Conservation (phyloP, 1,284 basidiomycete genomes). For the Puccinia novopanici region DNA sequence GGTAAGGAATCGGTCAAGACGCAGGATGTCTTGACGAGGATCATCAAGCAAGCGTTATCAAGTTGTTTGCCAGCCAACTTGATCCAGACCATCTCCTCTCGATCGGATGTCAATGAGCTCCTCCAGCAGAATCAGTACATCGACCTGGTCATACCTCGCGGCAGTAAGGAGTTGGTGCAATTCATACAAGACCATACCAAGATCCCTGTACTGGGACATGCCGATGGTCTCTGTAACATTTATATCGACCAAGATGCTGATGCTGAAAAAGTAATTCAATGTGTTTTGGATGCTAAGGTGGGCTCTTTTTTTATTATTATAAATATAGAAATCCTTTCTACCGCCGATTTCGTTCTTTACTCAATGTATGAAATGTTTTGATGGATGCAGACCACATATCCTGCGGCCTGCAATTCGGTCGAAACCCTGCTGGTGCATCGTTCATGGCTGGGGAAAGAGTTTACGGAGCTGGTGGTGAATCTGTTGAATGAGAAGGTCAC, state of each 20-base stretch:
- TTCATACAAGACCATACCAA: constrained; percentile 85
- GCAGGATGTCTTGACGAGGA: constrained; percentile 70
- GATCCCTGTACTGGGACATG: constrained; percentile 98
- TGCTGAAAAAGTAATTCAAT: constrained; percentile 73
- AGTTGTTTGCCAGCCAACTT: constrained; percentile 76
- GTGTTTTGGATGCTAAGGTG: constrained; percentile 90
- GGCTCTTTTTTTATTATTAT: background rate
- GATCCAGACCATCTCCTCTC: constrained; percentile 87
- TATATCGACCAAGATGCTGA: constrained; percentile 84
- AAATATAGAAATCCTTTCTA: background rate
- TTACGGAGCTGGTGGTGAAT: constrained; percentile 75
- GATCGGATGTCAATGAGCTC: constrained; percentile 85
- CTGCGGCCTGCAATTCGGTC: constrained; percentile 90
- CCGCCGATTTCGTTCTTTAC: background rate
- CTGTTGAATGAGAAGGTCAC: constrained; percentile 69
- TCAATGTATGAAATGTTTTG: background rate
- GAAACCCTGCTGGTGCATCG: constrained; percentile 88
- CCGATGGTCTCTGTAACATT: constrained; percentile 88
- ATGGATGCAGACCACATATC: constrained; percentile 77
- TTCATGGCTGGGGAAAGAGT: constrained; percentile 70
- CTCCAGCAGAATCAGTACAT: constrained; percentile 87
- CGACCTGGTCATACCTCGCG: constrained; percentile 93
- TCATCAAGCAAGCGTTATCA: constrained; percentile 76
- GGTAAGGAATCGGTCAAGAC: constrained; percentile 88
- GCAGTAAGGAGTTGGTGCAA: constrained; percentile 84